Evolutionary conservation across 768 basidiomycete species (phyloP), one percentile per base, ranked within the genome.

Genomic region (Boletus edulis): DNA sequence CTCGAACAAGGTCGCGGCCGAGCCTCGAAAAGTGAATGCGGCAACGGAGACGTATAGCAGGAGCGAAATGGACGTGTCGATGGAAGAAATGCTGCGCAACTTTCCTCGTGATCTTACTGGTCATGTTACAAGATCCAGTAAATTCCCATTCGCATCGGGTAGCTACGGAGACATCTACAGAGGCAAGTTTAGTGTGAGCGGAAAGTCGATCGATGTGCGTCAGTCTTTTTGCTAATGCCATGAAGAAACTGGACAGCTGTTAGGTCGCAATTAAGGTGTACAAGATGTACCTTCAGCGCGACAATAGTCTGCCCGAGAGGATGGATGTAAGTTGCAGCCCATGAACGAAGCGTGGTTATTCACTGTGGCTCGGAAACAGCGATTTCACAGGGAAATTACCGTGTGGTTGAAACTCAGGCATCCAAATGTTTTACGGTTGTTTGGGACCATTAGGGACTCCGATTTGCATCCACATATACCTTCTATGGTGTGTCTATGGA

Each of bases 51-150:
- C 43, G 6, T 27, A 14, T 10, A 4, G 5, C 51, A 14, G 7
- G 42, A 37, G 12, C 15, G 42, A 20, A 3, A 37, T 18, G 34
- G 12, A n/a, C 13, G 20, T 44, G 17, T 45, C 18, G 34, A 15
- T 52, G 43, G 43, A 52, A 12, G 44, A 52, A 10, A 45, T 52
- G 17, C 51, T 44, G 18, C 14, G 1, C 27, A 46, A 39, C 37
- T 52, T 52, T n/a, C 43, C 35, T 38, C 42, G 9, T 20, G 51
- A 51, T 44, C 51, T 51, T 10, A 51, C 51, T 15, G 44, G 44
- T 10, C 14, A 38, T 39, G 44, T 52, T 20, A 39, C 44, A n/a
- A 45, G 9, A 44, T 27, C 51, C 10, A 5, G 11, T 5, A 34
- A 22, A 24, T 5, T 15, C 4, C 27, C 44, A 3, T 13, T 38